Conservation (phyloP, 2,329 filamentous ascomycete species). For the Blastomyces emzantsi region DNA sequence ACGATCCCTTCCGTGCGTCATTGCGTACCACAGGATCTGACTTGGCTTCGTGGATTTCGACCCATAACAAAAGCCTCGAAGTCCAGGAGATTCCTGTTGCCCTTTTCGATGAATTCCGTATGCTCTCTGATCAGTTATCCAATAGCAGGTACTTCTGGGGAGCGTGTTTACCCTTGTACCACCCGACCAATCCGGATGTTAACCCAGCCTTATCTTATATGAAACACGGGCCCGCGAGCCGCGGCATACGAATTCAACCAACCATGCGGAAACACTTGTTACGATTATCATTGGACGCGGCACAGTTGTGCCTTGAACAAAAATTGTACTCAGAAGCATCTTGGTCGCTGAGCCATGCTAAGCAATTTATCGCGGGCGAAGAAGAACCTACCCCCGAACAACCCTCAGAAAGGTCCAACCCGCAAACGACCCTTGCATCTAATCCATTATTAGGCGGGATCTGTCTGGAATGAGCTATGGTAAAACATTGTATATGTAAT, state of each 20-base stretch:
- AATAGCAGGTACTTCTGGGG: conserved; percentile 16
- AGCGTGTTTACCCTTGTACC: conserved; percentile 27
- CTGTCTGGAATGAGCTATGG: background rate
- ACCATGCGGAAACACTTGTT: conserved; percentile 25
- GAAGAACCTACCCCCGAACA: background rate
- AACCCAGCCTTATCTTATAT: conserved; percentile 25
- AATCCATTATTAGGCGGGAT: background rate
- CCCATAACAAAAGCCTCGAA: conserved; percentile 17
- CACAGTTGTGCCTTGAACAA: conserved; percentile 29
- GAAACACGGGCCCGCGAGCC: conserved; percentile 18
- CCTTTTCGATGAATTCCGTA: conserved; percentile 27
- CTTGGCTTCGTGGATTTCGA: conserved; percentile 21
- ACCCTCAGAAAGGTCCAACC: background rate
- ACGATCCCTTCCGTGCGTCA: background rate
- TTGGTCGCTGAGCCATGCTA: conserved; percentile 24
- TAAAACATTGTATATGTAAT: background rate
- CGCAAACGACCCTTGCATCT: background rate
- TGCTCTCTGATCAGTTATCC: background rate
- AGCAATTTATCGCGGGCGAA: conserved; percentile 23
- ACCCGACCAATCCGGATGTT: conserved; percentile 30
- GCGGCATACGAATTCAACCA: conserved; percentile 15
- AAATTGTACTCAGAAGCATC: conserved; percentile 24
- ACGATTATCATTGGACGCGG: conserved; percentile 29
- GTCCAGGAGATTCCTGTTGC: conserved; percentile 21
- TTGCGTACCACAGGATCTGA: conserved; percentile 21